These are phyloP conservation scores for Serpula lacrymans DNA, from an alignment of 768 basidiomycete species.

Conservation along the genomic window DNA sequence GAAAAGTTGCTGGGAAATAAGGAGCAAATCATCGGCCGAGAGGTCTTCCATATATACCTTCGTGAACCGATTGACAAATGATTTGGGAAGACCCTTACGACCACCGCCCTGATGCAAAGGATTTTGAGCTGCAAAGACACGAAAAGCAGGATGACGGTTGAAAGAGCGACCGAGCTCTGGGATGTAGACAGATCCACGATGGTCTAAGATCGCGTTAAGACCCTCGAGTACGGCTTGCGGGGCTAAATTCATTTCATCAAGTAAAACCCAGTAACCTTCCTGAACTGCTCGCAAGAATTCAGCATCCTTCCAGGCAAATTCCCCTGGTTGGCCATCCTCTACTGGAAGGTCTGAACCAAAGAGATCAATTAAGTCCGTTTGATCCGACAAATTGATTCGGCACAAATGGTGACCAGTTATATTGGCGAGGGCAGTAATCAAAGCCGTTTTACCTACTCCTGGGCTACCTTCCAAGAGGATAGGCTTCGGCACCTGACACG, in stretches of 20 bases:
- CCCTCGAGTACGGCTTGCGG: constrained; percentile 97
- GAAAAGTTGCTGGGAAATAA: constrained; percentile 75
- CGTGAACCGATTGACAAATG: constrained; percentile 98
- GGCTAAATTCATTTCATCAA: constrained; percentile 99
- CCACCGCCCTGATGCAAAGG: constrained; percentile 95
- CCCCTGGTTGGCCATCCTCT: constrained; percentile 85
- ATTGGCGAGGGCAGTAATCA: constrained; percentile 83
- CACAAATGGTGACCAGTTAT: constrained; percentile 74
- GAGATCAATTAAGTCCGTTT: constrained; percentile 93
- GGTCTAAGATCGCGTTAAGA: constrained; percentile 92
- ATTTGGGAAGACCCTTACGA: constrained; percentile 94
- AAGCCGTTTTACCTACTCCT: constrained; percentile 96
- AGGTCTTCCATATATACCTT: constrained; percentile 93
- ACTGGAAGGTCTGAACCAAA: constrained; percentile 96
- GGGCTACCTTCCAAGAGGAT: constrained; percentile 97
- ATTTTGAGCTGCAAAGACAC: constrained; percentile 97
- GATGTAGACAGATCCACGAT: constrained; percentile 91
- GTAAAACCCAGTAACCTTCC: constrained; percentile 94
- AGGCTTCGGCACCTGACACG: constrained; percentile 86
- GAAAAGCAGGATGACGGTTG: constrained; percentile 85
- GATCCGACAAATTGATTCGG: constrained; percentile 96
- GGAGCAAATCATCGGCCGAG: constrained; percentile 66
- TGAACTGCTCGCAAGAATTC: constrained; percentile 93
- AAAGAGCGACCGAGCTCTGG: constrained; percentile 93
- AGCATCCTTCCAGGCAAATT: constrained; percentile 97